Evolutionary conservation across 306 rosid genomes (phyloP), one percentile per base, ranked within the genome.

Genomic region (Prosopis cineraria): DNA sequence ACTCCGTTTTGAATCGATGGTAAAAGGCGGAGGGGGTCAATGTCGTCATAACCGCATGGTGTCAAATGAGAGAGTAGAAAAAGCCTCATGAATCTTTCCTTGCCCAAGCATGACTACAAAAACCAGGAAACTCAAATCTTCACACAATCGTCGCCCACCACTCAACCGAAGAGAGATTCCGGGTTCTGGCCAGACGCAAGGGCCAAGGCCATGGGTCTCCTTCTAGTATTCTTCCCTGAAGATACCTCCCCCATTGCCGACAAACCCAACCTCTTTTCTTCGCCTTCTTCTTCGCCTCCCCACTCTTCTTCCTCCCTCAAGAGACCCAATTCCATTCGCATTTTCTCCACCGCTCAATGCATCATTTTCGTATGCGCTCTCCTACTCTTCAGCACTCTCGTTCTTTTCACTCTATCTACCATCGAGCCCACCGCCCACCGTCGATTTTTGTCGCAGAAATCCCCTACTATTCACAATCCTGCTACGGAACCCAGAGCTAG

Each of bases 341-440:
- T 91, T 1, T 59, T 85, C 27, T 80, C 88, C 5, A 93, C 84
- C 82, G 86, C 98, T 14, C 98, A 88, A 69, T 91, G 93, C 76
- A 91, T 91, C 40, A 86, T 95, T 43, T 93, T 96, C 4, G 83
- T 95, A 6, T 95, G 99, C 3, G 94, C 89, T 0, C 88, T 92
- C 5, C 89, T 95, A 29, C 81, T 93, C 24, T 86, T 93, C 86
- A 33, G 84, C 50, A 93, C 99, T 8, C 93, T 95, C 72, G 90
- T 93, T 33, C 90, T 95, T 76, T 93, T 95, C 85, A 84, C 99
- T 9, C 93, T 95, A 69, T 89, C 98, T 31, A 89, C 99, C 13
- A 83, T 95, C 78, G 97, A 89, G 56, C 93, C 99, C 73, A 53
- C 53, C 73, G 47, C 73, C 55, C 63, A 86, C 1, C 80, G 90